Conservation (phyloP, 129 eudicot species). For the Flaveria bidentis region DNA sequence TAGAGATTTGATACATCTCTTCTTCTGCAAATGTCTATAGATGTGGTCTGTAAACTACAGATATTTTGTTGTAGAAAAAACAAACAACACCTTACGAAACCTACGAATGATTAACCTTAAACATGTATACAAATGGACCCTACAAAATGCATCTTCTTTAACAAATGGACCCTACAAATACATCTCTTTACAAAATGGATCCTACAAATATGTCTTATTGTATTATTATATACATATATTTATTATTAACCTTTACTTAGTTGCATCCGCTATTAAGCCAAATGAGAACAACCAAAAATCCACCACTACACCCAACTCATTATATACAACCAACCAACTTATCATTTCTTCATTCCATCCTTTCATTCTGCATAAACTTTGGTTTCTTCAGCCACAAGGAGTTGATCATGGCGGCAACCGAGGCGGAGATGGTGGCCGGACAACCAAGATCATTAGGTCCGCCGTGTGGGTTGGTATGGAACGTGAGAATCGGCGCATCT, state of each 20-base stretch:
- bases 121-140: conserved; percentile 12
- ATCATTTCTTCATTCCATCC: conserved; percentile 30
- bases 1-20: no score
- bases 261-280: conserved; percentile 45
- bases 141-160: conserved; percentile 14
- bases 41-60: no score
- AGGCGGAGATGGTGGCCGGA: conserved; percentile 16
- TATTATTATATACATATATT: conserved; percentile 17
- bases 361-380: conserved; percentile 18
- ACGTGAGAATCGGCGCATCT: conserved; percentile 35
- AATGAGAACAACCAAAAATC: conserved; percentile 36
- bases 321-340: conserved; percentile 40
- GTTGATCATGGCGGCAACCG: conserved; percentile 8
- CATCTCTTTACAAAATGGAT: conserved; percentile 27
- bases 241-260: conserved; percentile 32
- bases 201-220: conserved; percentile 34
- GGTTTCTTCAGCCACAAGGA: conserved; percentile 30
- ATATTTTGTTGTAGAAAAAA: no score
- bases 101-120: conserved; percentile 1
- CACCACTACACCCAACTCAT: conserved; percentile 42
- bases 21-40: no score
- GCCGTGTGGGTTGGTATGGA: conserved; percentile 21
- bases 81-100: neutral
- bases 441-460: conserved; percentile 13
- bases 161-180: conserved; percentile 13